Base-by-base conservation (phyloP, 2,329 filamentous ascomycete species). In the Shiraia sp. region DNA sequence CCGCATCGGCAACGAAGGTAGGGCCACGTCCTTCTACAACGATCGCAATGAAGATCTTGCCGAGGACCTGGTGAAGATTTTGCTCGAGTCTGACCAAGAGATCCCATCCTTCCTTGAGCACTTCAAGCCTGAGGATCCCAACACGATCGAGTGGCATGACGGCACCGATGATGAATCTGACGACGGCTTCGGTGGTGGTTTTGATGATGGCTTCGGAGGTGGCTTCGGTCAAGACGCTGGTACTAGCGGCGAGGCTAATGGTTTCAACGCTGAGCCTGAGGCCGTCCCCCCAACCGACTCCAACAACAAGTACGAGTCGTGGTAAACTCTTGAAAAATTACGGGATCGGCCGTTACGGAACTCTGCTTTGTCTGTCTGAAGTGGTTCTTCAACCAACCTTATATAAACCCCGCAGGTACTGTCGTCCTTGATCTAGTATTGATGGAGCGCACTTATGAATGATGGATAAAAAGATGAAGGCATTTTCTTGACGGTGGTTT, bases 11-110 rank as follows among this genome's bases (percentile, higher is more conserved):
- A 88, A 96, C 55, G 79, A 80, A 31, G 93, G 93, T 13, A 73
- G 90, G 4, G 91, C 93, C 0, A 92, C 88, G 0, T 96, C 92
- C 0, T 92, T 99, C 73, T 97, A 86, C 75, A 89, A 85, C 17
- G 85, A 91, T 1, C 75, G 79, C 1, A 88, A 97, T 57, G 81
- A 87, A 41, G 79, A 85, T 3, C 73, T 97, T 29, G 90, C 80
- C 0, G 77, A 80, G 8, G 82, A 87, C 2, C 76, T 99, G 1
- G 87, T 89, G 26, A 90, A 91, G 65, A 83, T 89, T 5, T 76
- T 99, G 0, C 62, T 95, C 0, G 92, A 97, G 71, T 88, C 83
- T 4, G 77, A 83, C 4, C 90, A 96, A 69, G 71, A 76, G 0
- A 72, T 99, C 17, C 93, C 93, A 0, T 87, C 95, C 0, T 97